Evolutionary conservation across 2,329 filamentous ascomycete genomes (phyloP).

Genomic region (Colletotrichum sp.): DNA sequence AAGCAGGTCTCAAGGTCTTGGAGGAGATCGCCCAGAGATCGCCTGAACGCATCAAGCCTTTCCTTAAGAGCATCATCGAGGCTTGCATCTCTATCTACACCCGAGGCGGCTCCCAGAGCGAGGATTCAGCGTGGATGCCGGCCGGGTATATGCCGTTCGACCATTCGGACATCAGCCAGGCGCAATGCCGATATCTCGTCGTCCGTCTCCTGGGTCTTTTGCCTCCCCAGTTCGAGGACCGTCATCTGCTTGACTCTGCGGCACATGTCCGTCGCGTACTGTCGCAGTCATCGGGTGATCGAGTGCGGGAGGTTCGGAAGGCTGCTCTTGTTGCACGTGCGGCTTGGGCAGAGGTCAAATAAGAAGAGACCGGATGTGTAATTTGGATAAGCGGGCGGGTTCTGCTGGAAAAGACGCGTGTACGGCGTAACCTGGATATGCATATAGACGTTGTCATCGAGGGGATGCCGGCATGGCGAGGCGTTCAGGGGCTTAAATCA

Average conservation of each 20-base stretch:
- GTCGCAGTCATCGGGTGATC: slow-evolving; percentile 57
- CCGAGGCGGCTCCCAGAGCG: neutral
- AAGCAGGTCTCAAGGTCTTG: slow-evolving; percentile 54
- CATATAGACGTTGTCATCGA: neutral
- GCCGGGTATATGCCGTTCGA: slow-evolving; percentile 25
- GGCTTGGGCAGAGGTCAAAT: slow-evolving; percentile 49
- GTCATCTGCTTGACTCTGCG: slow-evolving; percentile 48
- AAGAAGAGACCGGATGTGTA: neutral
- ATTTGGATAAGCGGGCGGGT: neutral
- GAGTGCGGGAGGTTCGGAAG: slow-evolving; percentile 56
- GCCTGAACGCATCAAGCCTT: slow-evolving; percentile 49
- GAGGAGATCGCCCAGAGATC: slow-evolving; percentile 52
- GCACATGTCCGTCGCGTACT: slow-evolving; percentile 52
- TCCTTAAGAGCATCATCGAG: slow-evolving; percentile 54
- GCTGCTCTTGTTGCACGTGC: slow-evolving; percentile 53
- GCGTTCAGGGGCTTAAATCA: neutral
- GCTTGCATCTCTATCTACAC: slow-evolving; percentile 44
- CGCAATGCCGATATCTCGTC: slow-evolving; percentile 49
- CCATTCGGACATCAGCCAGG: neutral
- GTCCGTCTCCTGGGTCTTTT: slow-evolving; percentile 54
- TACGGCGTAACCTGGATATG: neutral
- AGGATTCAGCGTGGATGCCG: slow-evolving; percentile 34
- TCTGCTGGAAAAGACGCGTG: neutral
- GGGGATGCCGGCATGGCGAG: neutral
- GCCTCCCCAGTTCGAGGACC: slow-evolving; percentile 53